Base-by-base conservation (phyloP, 2,329 filamentous ascomycete genomes). In the Ophiostoma pallidulum region DNA sequence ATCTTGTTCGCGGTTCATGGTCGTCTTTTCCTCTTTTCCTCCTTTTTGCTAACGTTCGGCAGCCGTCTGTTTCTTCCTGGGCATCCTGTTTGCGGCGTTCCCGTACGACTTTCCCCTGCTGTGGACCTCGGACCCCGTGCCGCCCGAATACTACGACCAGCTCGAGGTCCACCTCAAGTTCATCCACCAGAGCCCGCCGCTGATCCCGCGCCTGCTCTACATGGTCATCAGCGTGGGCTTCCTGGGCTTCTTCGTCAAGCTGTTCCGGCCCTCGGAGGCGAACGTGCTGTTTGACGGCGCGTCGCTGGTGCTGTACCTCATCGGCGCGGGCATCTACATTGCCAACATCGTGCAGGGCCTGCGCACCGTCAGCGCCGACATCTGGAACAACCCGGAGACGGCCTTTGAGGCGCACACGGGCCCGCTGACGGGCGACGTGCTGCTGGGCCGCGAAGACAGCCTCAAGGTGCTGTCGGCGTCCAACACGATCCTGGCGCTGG, bases 311-410 rank as follows among this genome's bases (percentile, higher is more conserved):
- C 75, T 88, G 57, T 92, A 91, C 66, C 74, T 91, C 48, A 88
- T 92, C 59, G 92, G 88, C 52, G 80, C 94, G 45, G 87, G 89
- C 41, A 86, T 98, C 58, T 98, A 97, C 67, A 79, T 95, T 56
- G 84, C 90, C 58, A 98, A 98, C 67, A 95, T 97, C 60, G 84
- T 97, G 63, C 95, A 95, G 72, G 92, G 91, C 4, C 75, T 98
- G 63, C 75, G 90, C 54, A 83, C 91, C 51, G 84, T 96, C 35
- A 86, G 78, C 50, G 77, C 76, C 6, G 86, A 86, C 31, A 69
- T 78, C 50, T 94, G 77, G 65, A 63, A 66, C 55, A 55, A 58
- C 18, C 54, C 57, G 16, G 61, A 64, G 51, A 65, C 67, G 47
- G 62, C 66, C 48, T 66, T 63, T 38, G 56, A 62, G 41, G 54